phyloP scores from a whole-genome alignment of 441 rosid genomes.

The Brassica balearica region DNA sequence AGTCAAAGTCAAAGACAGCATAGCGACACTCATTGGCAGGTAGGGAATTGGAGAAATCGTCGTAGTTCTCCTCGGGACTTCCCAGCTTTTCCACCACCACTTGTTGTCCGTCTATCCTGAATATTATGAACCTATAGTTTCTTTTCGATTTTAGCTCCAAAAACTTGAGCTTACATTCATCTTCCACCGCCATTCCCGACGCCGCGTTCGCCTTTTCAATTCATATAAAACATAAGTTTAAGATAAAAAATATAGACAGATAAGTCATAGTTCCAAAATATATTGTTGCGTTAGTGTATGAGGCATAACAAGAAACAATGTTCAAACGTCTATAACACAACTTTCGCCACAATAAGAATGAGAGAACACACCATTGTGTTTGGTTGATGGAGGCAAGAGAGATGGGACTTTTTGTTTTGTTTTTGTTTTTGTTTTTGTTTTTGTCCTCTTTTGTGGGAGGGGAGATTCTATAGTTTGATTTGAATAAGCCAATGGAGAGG shows the following conservation, averaged over 20 bases:
- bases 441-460: constrained; percentile 31
- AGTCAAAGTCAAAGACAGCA: constrained; percentile 11
- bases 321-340: constrained; percentile 4
- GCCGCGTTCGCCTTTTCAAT: constrained; percentile 58
- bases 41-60: constrained; percentile 5
- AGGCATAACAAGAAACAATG: background rate
- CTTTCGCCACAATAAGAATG: background rate
- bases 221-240: constrained; percentile 4
- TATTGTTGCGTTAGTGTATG: background rate
- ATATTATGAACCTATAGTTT: constrained; percentile 10
- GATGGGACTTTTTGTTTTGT: background rate
- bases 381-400: constrained; percentile 47
- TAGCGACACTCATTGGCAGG: constrained; percentile 9
- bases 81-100: constrained; percentile 13
- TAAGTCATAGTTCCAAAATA: background rate
- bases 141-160: constrained; percentile 9
- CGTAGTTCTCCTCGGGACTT: constrained; percentile 6
- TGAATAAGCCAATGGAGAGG: constrained; percentile 36
- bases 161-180: constrained; percentile 69
- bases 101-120: constrained; percentile 10
- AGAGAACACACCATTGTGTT: constrained; percentile 58
- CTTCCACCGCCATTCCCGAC: constrained; percentile 78
- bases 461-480: constrained; percentile 38
- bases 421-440: background rate
- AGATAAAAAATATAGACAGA: background rate